These are phyloP conservation scores for Stromatinia cepivora DNA, from an alignment of 2,329 filamentous ascomycete species.

Conservation along the genomic window DNA sequence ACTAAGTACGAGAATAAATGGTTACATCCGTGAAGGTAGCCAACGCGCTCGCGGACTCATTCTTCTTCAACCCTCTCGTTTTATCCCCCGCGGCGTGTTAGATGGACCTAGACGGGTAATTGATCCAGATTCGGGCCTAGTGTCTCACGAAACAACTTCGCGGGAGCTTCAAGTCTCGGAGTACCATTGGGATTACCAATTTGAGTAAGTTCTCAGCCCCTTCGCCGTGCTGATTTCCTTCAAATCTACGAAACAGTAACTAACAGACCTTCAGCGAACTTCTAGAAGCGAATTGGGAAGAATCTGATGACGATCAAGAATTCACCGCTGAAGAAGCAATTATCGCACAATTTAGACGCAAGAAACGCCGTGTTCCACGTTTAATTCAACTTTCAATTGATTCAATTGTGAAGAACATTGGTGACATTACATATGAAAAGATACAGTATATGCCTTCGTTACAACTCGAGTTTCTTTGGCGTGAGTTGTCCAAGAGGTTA, in stretches of 20 bases:
- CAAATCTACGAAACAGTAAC: neutral
- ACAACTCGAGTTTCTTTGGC: neutral
- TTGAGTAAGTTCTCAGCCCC: neutral
- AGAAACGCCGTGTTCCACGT: neutral
- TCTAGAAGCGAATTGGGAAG: neutral
- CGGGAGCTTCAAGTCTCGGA: slow-evolving; percentile 4
- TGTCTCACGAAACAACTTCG: neutral
- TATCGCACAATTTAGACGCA: neutral
- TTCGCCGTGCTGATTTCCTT: neutral
- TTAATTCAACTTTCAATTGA: neutral
- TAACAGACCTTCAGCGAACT: neutral
- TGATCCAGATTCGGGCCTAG: slow-evolving; percentile 3
- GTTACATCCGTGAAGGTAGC: neutral
- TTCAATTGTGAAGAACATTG: neutral
- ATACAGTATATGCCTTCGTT: neutral
- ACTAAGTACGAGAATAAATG: neutral
- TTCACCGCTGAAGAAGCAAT: neutral
- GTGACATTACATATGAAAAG: neutral
- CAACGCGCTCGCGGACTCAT: neutral
- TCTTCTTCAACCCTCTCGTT: neutral
- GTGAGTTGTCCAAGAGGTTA: slow-evolving; percentile 9
- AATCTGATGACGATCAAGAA: neutral
- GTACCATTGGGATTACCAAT: neutral
- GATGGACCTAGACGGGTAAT: neutral
- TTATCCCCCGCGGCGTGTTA: neutral